Percentiles rank a stretch among this genome's conserved stretches.
Conservation (phyloP, 2,329 filamentous ascomycete species). For the Verticillium zaregamsianum region DNA sequence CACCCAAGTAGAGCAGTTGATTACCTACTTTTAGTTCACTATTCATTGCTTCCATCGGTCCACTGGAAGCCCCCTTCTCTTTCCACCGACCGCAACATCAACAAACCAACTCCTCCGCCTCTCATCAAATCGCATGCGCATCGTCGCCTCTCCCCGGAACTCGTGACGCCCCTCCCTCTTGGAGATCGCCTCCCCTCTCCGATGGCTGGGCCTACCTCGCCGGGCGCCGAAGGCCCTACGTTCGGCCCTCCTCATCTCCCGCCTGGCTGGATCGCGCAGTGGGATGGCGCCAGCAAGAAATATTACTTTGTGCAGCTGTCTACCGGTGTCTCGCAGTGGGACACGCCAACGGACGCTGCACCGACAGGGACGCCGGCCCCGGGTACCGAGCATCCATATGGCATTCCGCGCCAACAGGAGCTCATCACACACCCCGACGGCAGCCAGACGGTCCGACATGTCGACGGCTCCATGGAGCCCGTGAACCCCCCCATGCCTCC, state of each 20-base stretch:
- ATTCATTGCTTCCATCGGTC: not conserved
- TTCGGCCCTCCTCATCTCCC: conserved; percentile 58
- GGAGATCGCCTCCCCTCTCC: not conserved
- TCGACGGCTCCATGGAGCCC: conserved; percentile 59
- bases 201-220: conserved; percentile 56
- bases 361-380: conserved; percentile 57
- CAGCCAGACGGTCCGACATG: conserved; percentile 55
- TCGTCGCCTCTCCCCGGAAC: not conserved
- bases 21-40: not conserved
- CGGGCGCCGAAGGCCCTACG: conserved; percentile 55
- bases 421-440: conserved; percentile 61
- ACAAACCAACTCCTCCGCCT: not conserved
- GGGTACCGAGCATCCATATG: conserved; percentile 58
- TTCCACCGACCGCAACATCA: not conserved
- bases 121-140: not conserved
- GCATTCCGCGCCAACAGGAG: conserved; percentile 47
- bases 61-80: not conserved
- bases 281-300: conserved; percentile 60
- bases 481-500: conserved; percentile 44
- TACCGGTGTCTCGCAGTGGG: conserved; percentile 70
- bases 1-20: too few relatives aligned
- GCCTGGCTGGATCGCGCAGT: conserved; percentile 66
- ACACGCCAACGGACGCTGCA: conserved; percentile 62
- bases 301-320: conserved; percentile 71
- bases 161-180: not conserved